Percentiles rank a stretch among this genome's conserved stretches.
Evolutionary conservation across 2,329 filamentous ascomycete genomes (phyloP).

Genomic region (Fusarium sp.): DNA sequence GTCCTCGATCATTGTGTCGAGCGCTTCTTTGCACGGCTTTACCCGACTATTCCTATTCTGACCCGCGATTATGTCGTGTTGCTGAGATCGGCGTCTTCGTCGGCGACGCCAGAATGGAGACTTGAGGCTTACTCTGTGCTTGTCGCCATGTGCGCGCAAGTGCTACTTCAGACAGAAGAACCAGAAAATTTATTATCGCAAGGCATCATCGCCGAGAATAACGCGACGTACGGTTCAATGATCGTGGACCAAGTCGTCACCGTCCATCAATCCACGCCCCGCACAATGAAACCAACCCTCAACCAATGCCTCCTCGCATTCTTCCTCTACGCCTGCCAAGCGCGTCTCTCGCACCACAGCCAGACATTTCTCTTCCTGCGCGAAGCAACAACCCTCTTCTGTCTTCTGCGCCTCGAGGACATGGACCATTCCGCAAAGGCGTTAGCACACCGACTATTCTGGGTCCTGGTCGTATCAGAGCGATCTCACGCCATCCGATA

Average conservation of each 20-base stretch:
- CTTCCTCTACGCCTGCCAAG: constrained; percentile 57
- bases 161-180: constrained; percentile 54
- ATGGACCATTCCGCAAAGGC: constrained; percentile 35
- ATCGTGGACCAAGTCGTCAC: constrained; percentile 51
- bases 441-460: constrained; percentile 52
- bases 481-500: constrained; percentile 57
- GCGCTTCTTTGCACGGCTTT: constrained; percentile 52
- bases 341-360: constrained; percentile 53
- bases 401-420: constrained; percentile 46
- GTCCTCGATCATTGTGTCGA: constrained; percentile 51
- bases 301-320: constrained; percentile 54
- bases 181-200: constrained; percentile 45
- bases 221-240: constrained; percentile 49
- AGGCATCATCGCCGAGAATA: constrained; percentile 48
- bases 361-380: constrained; percentile 55
- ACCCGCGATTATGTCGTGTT: constrained; percentile 49
- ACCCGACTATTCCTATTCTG: constrained; percentile 56
- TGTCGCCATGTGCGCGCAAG: constrained; percentile 52
- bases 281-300: constrained; percentile 49
- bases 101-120: constrained; percentile 37
- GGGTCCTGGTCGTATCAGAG: constrained; percentile 56
- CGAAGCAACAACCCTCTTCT: constrained; percentile 54
- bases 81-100: constrained; percentile 36
- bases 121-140: constrained; percentile 51
- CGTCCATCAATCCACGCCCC: constrained; percentile 47